A percentile compares a stretch with the other conserved stretches of the same genome.
These are phyloP conservation scores for Arthrobotrys entomopaga DNA, from an alignment of 2,329 filamentous ascomycete species.

Conservation along the genomic window DNA sequence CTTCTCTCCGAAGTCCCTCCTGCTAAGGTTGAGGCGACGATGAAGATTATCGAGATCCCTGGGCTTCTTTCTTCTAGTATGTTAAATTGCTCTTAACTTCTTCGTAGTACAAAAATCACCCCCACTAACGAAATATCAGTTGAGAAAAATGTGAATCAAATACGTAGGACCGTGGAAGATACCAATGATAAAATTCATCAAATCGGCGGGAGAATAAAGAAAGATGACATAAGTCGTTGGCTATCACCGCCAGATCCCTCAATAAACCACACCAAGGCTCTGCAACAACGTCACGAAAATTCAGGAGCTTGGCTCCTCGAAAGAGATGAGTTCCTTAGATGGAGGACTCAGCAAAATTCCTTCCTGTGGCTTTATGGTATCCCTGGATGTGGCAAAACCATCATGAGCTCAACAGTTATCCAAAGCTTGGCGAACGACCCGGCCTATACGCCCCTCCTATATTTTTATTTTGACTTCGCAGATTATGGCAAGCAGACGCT, in stretches of 20 bases:
- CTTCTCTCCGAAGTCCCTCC: not conserved
- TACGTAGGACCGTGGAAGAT: no score
- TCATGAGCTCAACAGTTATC: slow-evolving; percentile 62
- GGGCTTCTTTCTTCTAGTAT: no score
- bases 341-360: slow-evolving; percentile 60
- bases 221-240: not conserved
- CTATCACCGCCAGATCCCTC: slow-evolving; percentile 13
- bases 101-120: no score
- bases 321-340: slow-evolving; percentile 58
- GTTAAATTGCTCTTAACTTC: no score
- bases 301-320: slow-evolving; percentile 60
- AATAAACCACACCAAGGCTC: slow-evolving; percentile 2
- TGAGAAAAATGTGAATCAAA: no score
- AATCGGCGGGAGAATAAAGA: no score
- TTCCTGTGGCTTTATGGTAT: slow-evolving; percentile 63
- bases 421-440: slow-evolving; percentile 56
- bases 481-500: slow-evolving; percentile 61
- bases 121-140: no score
- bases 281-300: not conserved
- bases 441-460: slow-evolving; percentile 37
- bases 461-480: slow-evolving; percentile 63
- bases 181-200: no score
- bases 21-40: no score
- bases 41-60: no score
- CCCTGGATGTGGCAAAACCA: slow-evolving; percentile 64